Percentiles rank a stretch among this genome's conserved stretches.
phyloP scores from a whole-genome alignment of 805 yeast genomes.

The Wickerhamiella lipophila region DNA sequence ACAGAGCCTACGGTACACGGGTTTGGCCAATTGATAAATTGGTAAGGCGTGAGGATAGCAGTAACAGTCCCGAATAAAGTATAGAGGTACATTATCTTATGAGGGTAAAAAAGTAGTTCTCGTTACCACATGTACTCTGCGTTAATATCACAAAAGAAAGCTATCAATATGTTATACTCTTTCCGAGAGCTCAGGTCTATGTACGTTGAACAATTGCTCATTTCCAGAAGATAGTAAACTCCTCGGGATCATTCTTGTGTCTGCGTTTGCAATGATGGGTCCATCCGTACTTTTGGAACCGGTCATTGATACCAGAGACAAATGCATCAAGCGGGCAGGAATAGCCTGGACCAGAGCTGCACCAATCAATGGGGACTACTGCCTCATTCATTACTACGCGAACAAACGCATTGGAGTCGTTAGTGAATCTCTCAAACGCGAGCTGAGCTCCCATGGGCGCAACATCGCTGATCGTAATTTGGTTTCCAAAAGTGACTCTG shows the following conservation, averaged over 20 bases:
- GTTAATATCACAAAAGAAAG: no score
- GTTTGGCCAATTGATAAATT: background rate
- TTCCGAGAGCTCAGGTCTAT: background rate
- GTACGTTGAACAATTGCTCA: background rate
- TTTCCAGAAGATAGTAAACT: slow-evolving; percentile 5
- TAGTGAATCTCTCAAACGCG: slow-evolving; percentile 38
- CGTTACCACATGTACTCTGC: background rate
- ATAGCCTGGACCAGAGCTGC: slow-evolving; percentile 44
- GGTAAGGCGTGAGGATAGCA: background rate
- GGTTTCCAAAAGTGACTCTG: slow-evolving; percentile 35
- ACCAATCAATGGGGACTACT: slow-evolving; percentile 38
- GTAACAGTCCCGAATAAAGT: background rate
- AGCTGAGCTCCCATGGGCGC: slow-evolving; percentile 49
- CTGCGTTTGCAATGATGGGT: background rate
- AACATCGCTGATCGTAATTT: slow-evolving; percentile 37
- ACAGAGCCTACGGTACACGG: background rate
- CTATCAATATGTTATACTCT: background rate
- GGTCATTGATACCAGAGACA: slow-evolving; percentile 12
- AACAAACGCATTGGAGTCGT: slow-evolving; percentile 30
- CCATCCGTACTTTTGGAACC: background rate
- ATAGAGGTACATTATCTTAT: background rate
- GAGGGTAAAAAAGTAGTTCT: background rate
- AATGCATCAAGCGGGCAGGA: slow-evolving; percentile 33
- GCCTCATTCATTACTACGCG: slow-evolving; percentile 43
- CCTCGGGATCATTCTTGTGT: background rate